These are phyloP conservation scores for Acacia crassicarpa DNA, from an alignment of 306 rosid genomes.

Conservation along the genomic window DNA sequence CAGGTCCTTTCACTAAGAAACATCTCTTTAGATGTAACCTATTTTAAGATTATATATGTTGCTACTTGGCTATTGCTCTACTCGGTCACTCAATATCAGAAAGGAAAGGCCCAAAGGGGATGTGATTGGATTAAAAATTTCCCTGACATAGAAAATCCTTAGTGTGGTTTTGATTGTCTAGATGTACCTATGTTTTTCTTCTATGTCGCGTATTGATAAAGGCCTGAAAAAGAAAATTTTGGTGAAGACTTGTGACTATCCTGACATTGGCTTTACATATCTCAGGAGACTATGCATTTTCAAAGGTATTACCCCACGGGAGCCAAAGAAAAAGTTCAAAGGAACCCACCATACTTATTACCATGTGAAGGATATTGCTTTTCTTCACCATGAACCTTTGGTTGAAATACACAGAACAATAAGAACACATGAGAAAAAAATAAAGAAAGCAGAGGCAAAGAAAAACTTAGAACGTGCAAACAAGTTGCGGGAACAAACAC, in stretches of 20 bases:
- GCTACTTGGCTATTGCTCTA: neutral
- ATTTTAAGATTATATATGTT: neutral
- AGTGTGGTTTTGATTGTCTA: neutral
- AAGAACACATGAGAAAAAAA: slow-evolving; percentile 71
- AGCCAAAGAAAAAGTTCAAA: slow-evolving; percentile 92
- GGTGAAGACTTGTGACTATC: neutral
- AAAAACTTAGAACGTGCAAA: slow-evolving; percentile 71
- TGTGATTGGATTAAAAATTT: neutral
- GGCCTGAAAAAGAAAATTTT: neutral
- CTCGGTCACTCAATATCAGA: neutral
- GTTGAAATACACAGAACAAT: slow-evolving; percentile 68
- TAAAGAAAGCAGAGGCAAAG: slow-evolving; percentile 87
- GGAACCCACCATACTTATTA: slow-evolving; percentile 92
- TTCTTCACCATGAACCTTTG: slow-evolving; percentile 87
- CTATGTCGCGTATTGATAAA: neutral
- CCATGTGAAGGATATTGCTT: slow-evolving; percentile 88
- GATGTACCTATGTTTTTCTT: neutral
- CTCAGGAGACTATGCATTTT: slow-evolving; percentile 83
- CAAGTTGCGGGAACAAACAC: slow-evolving; percentile 50
- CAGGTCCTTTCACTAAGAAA: slow-evolving; percentile 51
- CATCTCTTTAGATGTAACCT: neutral
- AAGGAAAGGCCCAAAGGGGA: neutral
- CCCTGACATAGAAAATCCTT: neutral
- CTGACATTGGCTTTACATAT: slow-evolving; percentile 22
- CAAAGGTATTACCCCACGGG: slow-evolving; percentile 89